Evolutionary conservation across 2,329 filamentous ascomycete species (phyloP), one percentile per base, ranked within the genome.

Genomic region (Ustulina deusta): DNA sequence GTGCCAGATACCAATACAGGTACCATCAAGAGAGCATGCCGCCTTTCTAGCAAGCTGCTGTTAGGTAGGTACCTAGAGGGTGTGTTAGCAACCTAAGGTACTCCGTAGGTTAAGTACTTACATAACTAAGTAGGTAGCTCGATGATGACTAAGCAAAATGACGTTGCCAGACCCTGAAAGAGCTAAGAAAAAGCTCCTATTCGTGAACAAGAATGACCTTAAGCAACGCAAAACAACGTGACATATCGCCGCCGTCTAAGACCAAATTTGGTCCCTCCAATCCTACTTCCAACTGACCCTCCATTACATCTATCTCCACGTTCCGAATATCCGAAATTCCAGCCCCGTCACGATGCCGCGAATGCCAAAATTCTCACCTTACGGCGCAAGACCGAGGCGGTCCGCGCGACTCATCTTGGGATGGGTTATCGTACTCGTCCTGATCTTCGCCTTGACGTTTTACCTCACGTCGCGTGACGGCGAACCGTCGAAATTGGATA

Each of bases 311-410:
- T 27, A 5, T 10, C 44, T 13, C 20, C 6, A 27, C 44, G 3
- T 15, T 13, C 1, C 1, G 2, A 13, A 56, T 20, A 25, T n/a
- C 9, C 22, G 3, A n/a, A 42, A 10, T 13, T 5, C 2, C 13
- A 40, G 10, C 22, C n/a, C 25, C 38, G 17, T 6, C 27, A 46
- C 55, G 36, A 69, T 69, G 69, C 60, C 69, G 4, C 60, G 66
- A 60, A 71, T 75, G 70, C 71, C 73, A 2, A 73, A 71, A 51
- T 73, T 70, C 60, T 77, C 75, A 32, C 76, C 76, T 7, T 78
- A 78, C 65, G 76, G 72, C 46, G 75, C 76, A 38, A 71, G 75
- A 58, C 75, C 69, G 36, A 68, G 71, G 59, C 71, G 76, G 25
- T 75, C 76, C 10, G 66, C 70, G 38, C 76, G 66, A 51, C 64